Evolutionary conservation across 805 yeast genomes (phyloP), one percentile per base, ranked within the genome.

Genomic region (Middelhovenomyces tepae): DNA sequence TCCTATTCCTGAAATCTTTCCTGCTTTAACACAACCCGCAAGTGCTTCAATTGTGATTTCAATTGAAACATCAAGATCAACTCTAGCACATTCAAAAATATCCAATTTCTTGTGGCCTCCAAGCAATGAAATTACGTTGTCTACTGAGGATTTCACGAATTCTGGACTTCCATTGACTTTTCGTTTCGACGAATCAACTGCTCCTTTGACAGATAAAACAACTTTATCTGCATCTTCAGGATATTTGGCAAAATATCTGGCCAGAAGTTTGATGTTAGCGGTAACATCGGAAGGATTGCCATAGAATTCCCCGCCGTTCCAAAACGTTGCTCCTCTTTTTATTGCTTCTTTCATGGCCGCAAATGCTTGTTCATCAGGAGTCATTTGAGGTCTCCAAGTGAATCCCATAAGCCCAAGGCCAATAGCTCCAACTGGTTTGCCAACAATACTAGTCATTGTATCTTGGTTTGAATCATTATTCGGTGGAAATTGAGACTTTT

Each of bases 321-420:
- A 59, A 38, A 78, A 67, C 7, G 56, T 57, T 55, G 71, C 62
- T 40, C 75, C 64, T 39, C 53, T 47, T 56, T 64, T 61, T 19
- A 73, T 52, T 17, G 79, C 77, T 22, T 62, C 58, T 36, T 71
- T 65, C 51, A 85, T 60, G 2, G 71, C 57, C 7, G 59, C 70
- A 38, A 74, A 62, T 2, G 81, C 75, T 34, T 64, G 60, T 13
- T 67, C 73, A 32, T 65, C 53, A 5, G 78, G 67, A 21, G 83
- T 84, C 0, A 47, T 52, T 10, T 27, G 41, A 0, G 77, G 70
- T 24, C 67, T 65, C 83, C 82, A 74, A 1, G 94, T 81, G 53
- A 82, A 64, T 36, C 79, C 71, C 95, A 86, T 83, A 42, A 84
- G 66, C 28, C 95, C 95, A 44, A 70, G 74, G 27, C 94, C 94